Evolutionary conservation across 768 basidiomycete species (phyloP).

Genomic region (Collybiopsis luxurians): DNA sequence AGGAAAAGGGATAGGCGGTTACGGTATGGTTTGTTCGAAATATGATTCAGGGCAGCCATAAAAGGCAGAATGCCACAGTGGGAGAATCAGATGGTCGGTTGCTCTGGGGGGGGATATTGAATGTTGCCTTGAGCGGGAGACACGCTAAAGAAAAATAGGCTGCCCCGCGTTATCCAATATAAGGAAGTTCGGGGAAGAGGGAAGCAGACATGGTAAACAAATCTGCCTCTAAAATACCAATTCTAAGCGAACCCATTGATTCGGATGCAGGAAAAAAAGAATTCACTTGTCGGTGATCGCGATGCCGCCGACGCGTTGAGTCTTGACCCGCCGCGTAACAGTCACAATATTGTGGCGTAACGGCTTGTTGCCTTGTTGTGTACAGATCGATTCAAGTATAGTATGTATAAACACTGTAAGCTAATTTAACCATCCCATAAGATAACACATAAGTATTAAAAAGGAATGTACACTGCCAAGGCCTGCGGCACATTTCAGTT

Average conservation of each 20-base stretch:
- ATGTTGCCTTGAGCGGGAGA: not conserved
- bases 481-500: no score
- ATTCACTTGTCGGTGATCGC: not conserved
- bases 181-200: not conserved
- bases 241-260: constrained; percentile 1
- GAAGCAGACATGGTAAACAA: not conserved
- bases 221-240: no score
- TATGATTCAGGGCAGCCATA: constrained; percentile 7
- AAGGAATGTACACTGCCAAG: no score
- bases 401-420: no score
- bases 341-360: not conserved
- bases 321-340: not conserved
- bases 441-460: not conserved
- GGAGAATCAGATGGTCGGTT: constrained; percentile 7
- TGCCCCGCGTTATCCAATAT: not conserved
- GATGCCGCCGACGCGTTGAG: no score
- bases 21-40: constrained; percentile 1
- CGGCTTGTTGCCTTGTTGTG: no score
- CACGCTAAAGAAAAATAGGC: not conserved
- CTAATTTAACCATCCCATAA: not conserved
- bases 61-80: not conserved
- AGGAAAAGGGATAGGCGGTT: constrained; percentile 21
- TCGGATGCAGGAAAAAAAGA: not conserved
- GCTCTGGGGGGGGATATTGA: not conserved
- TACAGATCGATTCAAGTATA: no score